Evolutionary conservation across 345 rosid species (phyloP).

Genomic region (Corchorus capsularis): DNA sequence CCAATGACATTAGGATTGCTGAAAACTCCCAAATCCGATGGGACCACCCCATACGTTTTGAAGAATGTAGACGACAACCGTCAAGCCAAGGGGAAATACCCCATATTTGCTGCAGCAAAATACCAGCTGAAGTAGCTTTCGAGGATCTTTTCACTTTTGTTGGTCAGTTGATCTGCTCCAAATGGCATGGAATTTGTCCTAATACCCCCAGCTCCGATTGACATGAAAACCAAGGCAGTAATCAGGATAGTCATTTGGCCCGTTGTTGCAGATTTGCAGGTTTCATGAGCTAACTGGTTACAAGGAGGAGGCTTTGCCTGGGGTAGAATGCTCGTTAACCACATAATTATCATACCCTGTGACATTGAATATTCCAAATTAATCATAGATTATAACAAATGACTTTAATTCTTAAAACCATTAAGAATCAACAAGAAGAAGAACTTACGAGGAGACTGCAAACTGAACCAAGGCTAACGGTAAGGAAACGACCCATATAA

Average conservation of each 20-base stretch:
- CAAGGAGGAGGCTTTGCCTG: conserved; percentile 41
- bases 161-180: conserved; percentile 50
- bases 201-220: conserved; percentile 50
- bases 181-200: conserved; percentile 53
- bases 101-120: conserved; percentile 43
- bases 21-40: conserved; percentile 51
- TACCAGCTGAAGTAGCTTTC: conserved; percentile 59
- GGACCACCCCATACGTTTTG: conserved; percentile 44
- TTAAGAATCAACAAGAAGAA: not conserved
- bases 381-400: not conserved
- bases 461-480: conserved; percentile 63
- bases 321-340: conserved; percentile 44
- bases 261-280: conserved; percentile 26
- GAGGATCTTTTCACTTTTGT: conserved; percentile 33
- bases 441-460: conserved; percentile 51
- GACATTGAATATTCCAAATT: conserved; percentile 12
- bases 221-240: conserved; percentile 37
- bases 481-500: conserved; percentile 61
- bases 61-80: conserved; percentile 43
- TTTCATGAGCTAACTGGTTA: not conserved
- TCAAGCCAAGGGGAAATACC: conserved; percentile 33
- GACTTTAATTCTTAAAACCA: not conserved
- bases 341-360: conserved; percentile 45
- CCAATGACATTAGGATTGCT: conserved; percentile 36
- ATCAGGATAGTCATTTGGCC: conserved; percentile 32